Percentiles rank a stretch among this genome's conserved stretches.
Evolutionary conservation across 169 alveolate species (phyloP).

Genomic region (Fabrea salina): DNA sequence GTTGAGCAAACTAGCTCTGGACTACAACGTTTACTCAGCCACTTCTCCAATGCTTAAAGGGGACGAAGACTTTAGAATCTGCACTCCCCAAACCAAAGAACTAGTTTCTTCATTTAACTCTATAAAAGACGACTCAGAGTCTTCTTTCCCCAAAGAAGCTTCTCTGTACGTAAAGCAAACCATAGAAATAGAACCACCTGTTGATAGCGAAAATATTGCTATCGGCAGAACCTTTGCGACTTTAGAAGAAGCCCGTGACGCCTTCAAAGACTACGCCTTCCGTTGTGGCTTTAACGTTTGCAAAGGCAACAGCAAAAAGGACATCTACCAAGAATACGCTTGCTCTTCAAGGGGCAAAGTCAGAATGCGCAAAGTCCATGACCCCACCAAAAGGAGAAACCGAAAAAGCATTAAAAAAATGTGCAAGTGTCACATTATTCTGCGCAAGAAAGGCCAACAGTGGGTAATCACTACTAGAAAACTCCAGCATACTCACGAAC

Average conservation of each 20-base stretch:
- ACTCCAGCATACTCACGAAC: constrained; percentile 13
- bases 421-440: constrained; percentile 33
- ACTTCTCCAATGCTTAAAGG: not conserved
- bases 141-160: not conserved
- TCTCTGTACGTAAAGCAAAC: not conserved
- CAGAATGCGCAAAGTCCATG: constrained; percentile 1
- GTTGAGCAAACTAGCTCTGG: constrained; percentile 1
- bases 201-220: not conserved
- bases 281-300: constrained; percentile 15
- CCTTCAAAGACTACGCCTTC: constrained; percentile 20
- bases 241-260: constrained; percentile 26
- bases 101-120: not conserved
- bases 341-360: constrained; percentile 35
- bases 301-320: constrained; percentile 34
- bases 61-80: not conserved
- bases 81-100: not conserved
- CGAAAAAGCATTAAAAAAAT: constrained; percentile 36
- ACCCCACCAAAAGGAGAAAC: not conserved
- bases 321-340: constrained; percentile 28
- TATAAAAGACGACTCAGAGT: not conserved
- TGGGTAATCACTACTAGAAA: constrained; percentile 30
- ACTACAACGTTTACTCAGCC: not conserved
- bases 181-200: not conserved
- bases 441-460: not conserved
- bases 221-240: not conserved